phyloP scores from a whole-genome alignment of 2,329 filamentous ascomycete species.

The Periconia sp. region DNA sequence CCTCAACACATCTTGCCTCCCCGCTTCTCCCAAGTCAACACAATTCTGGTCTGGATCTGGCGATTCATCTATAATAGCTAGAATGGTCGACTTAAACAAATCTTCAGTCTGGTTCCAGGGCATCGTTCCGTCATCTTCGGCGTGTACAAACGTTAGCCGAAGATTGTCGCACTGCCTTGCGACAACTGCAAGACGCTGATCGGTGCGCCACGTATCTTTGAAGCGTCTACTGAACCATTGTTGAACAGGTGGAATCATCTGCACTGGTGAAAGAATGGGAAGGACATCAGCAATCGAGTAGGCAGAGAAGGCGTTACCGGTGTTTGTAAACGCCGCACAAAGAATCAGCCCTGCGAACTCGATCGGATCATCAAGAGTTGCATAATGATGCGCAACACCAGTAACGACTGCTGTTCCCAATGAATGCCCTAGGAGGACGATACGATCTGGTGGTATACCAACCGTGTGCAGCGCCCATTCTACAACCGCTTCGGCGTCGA shows the following conservation, averaged over 20 bases:
- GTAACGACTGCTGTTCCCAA: conserved; percentile 85
- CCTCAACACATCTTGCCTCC: conserved; percentile 38
- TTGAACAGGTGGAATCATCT: conserved; percentile 68
- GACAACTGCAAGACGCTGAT: conserved; percentile 66
- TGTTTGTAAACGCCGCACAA: conserved; percentile 77
- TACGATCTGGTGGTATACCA: conserved; percentile 71
- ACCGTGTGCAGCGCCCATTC: conserved; percentile 75
- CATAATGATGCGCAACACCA: conserved; percentile 75
- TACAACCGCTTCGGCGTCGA: conserved; percentile 76
- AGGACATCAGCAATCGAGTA: conserved; percentile 80
- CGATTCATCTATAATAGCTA: conserved; percentile 25
- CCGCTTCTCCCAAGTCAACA: conserved; percentile 42
- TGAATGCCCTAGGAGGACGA: conserved; percentile 85
- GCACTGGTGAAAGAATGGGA: conserved; percentile 77
- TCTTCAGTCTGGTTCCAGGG: conserved; percentile 42
- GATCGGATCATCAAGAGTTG: conserved; percentile 59
- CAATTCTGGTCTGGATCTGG: conserved; percentile 16
- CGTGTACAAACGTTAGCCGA: conserved; percentile 40
- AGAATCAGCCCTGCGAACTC: conserved; percentile 83
- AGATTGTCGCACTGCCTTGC: conserved; percentile 44
- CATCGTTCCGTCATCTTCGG: conserved; percentile 42
- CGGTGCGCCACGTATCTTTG: conserved; percentile 80
- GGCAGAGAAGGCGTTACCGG: conserved; percentile 74
- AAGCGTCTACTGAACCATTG: conserved; percentile 69
- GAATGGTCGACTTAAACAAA: conserved; percentile 35